These are phyloP conservation scores for Yarrowia yakushimensis DNA, from an alignment of 805 yeast species.

Conservation along the genomic window DNA sequence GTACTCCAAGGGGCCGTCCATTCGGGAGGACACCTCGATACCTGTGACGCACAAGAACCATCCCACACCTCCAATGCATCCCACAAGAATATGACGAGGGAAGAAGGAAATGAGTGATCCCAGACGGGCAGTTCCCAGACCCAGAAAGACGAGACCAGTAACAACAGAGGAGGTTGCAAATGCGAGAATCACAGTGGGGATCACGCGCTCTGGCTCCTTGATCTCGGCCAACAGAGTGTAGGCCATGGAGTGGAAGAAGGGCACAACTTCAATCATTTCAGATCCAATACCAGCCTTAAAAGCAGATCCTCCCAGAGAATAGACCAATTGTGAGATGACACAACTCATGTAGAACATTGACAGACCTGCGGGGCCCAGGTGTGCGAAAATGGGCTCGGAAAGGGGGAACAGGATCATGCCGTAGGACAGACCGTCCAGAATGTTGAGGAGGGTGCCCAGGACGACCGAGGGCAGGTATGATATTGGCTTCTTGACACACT, in stretches of 20 bases:
- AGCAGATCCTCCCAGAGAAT: conserved; percentile 85
- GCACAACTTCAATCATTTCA: conserved; percentile 99
- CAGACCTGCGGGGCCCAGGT: conserved; percentile 81
- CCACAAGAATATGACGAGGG: conserved; percentile 93
- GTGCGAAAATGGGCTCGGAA: conserved; percentile 70
- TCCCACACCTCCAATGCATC: conserved; percentile 98
- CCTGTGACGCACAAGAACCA: conserved; percentile 88
- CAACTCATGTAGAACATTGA: conserved; percentile 94
- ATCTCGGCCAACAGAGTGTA: conserved; percentile 56
- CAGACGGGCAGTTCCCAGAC: conserved; percentile 71
- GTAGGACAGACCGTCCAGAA: conserved; percentile 88
- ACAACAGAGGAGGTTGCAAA: conserved; percentile 79
- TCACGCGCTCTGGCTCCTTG: conserved; percentile 46
- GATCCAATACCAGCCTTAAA: conserved; percentile 92
- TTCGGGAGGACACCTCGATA: conserved; percentile 80
- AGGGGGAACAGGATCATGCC: conserved; percentile 98
- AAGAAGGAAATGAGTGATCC: conserved; percentile 92
- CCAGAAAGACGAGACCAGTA: conserved; percentile 77
- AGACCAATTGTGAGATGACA: conserved; percentile 82
- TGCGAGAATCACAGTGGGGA: conserved; percentile 83
- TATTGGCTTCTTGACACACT: conserved; percentile 39
- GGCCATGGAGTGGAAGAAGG: conserved; percentile 96
- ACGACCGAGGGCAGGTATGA: conserved; percentile 73
- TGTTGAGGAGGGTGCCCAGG: conserved; percentile 77
- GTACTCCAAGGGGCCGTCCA: conserved; percentile 70